Evolutionary conservation across 1,284 basidiomycete species (phyloP).

Genomic region (Pyrrhoderma lamaoense): DNA sequence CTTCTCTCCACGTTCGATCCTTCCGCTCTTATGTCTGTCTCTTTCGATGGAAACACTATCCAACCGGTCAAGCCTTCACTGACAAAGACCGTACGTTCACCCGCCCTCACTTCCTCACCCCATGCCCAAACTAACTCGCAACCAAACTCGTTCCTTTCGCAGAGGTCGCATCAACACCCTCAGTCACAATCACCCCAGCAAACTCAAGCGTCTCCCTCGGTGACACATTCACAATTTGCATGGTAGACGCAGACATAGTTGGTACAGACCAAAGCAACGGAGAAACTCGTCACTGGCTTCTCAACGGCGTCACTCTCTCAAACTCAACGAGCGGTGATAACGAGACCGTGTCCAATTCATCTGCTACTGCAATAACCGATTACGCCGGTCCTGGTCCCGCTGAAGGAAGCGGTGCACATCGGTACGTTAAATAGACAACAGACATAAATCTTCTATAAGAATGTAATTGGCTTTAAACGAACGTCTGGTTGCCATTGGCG

Average conservation of each 20-base stretch:
- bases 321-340: slow-evolving; percentile 31
- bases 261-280: slow-evolving; percentile 46
- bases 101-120: slow-evolving; percentile 13
- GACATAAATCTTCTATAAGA: too few relatives aligned
- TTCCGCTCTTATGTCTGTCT: slow-evolving; percentile 42
- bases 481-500: too few relatives aligned
- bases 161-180: slow-evolving; percentile 51
- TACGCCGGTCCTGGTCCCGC: slow-evolving; percentile 72
- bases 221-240: slow-evolving; percentile 55
- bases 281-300: slow-evolving; percentile 75
- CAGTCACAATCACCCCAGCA: slow-evolving; percentile 39
- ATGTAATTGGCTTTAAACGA: too few relatives aligned
- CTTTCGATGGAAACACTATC: slow-evolving; percentile 45
- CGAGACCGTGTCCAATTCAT: slow-evolving; percentile 37
- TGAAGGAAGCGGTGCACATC: slow-evolving; percentile 61
- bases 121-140: slow-evolving; percentile 14
- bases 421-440: too few relatives aligned
- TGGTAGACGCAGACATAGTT: slow-evolving; percentile 64
- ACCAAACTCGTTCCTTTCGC: slow-evolving; percentile 11
- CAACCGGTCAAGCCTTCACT: slow-evolving; percentile 46
- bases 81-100: slow-evolving; percentile 46
- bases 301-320: slow-evolving; percentile 52
- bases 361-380: slow-evolving; percentile 49
- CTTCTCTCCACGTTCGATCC: slow-evolving; percentile 52
- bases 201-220: slow-evolving; percentile 37